These are phyloP conservation scores for Neonectria ditissima DNA, from an alignment of 2,329 filamentous ascomycete species.

Conservation along the genomic window DNA sequence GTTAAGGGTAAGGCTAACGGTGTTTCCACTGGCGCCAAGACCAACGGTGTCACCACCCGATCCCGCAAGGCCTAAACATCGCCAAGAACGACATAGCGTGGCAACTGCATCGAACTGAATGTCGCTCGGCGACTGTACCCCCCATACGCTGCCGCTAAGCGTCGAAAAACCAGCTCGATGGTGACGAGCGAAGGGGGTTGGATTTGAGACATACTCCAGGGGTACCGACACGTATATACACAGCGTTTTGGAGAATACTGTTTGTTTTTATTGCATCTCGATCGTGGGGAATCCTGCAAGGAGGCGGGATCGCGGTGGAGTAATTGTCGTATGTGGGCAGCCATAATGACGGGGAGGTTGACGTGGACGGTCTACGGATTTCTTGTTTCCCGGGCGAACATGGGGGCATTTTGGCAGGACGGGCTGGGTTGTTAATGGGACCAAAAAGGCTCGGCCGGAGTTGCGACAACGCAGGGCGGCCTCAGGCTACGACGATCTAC, in stretches of 20 bases:
- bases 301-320: conserved; percentile 29
- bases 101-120: conserved; percentile 8
- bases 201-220: conserved; percentile 32
- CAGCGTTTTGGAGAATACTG: conserved; percentile 40
- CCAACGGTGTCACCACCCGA: conserved; percentile 71
- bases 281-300: conserved; percentile 30
- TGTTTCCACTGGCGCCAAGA: conserved; percentile 65
- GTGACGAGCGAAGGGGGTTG: conserved; percentile 33
- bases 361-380: conserved; percentile 45
- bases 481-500: conserved; percentile 46
- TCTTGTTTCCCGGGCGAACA: conserved; percentile 46
- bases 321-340: conserved; percentile 45
- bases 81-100: neutral
- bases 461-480: conserved; percentile 33
- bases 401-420: conserved; percentile 45
- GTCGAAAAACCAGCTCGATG: conserved; percentile 22
- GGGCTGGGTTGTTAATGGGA: conserved; percentile 45
- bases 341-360: conserved; percentile 48
- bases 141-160: conserved; percentile 25
- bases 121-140: conserved; percentile 1
- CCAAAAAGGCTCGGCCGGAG: conserved; percentile 42
- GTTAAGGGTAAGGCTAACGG: conserved; percentile 59
- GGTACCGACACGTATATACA: conserved; percentile 43
- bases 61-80: conserved; percentile 72
- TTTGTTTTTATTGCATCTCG: conserved; percentile 34